Evolutionary conservation across 805 yeast species (phyloP).

Genomic region (Yueomyces sinensis): DNA sequence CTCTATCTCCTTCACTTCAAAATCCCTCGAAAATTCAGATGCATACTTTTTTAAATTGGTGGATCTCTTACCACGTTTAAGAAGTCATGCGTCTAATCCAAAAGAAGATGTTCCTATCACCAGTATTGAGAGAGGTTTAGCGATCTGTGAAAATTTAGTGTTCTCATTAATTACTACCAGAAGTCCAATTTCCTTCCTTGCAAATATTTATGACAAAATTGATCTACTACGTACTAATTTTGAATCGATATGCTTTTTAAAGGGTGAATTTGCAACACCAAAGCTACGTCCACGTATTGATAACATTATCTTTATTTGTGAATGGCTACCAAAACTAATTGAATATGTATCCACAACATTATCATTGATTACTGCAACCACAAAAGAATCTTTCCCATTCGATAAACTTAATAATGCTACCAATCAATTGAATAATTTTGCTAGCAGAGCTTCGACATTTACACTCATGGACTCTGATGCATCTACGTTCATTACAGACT

Average conservation of each 20-base stretch:
- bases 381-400: no score
- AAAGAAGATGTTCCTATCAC: constrained; percentile 59
- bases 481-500: constrained; percentile 8
- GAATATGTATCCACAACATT: constrained; percentile 20
- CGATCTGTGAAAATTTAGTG: constrained; percentile 60
- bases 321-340: constrained; percentile 25
- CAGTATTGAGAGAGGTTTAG: constrained; percentile 66
- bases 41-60: constrained; percentile 51
- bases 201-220: constrained; percentile 10
- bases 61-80: constrained; percentile 69
- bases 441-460: constrained; percentile 3
- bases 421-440: constrained; percentile 5
- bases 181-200: constrained; percentile 28
- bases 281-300: constrained; percentile 5
- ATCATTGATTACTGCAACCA: constrained; percentile 1
- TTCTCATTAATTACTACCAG: constrained; percentile 43
- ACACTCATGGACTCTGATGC: constrained; percentile 9
- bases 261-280: constrained; percentile 9
- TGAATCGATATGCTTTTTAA: constrained; percentile 10
- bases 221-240: constrained; percentile 9
- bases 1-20: constrained; percentile 31
- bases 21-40: constrained; percentile 34
- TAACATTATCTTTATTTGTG: constrained; percentile 7
- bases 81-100: constrained; percentile 47
- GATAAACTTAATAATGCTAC: neutral